Evolutionary conservation across 108 stramenopile species (phyloP).

Genomic region (Aurantiochytrium sp.): DNA sequence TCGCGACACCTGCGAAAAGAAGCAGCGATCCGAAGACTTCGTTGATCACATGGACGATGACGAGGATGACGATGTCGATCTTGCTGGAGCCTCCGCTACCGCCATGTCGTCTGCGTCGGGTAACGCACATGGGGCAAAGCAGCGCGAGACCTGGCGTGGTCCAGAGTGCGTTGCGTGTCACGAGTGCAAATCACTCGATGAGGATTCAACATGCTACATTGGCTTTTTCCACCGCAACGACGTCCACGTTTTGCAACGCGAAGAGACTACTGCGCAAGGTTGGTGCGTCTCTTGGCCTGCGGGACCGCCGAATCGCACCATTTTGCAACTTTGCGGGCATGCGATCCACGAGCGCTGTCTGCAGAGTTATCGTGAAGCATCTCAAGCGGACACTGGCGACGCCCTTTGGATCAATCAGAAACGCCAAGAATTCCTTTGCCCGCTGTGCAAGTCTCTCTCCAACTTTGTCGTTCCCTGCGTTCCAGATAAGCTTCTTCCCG

Average conservation of each 20-base stretch:
- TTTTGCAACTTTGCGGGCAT: slow-evolving; percentile 74
- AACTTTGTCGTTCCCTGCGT: slow-evolving; percentile 84
- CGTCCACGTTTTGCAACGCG: background rate
- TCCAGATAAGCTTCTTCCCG: slow-evolving; percentile 9
- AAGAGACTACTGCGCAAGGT: background rate
- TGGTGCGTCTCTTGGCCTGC: background rate
- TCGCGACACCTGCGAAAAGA: background rate
- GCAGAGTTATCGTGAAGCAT: slow-evolving; percentile 69
- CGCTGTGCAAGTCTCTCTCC: slow-evolving; percentile 87
- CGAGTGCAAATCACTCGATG: background rate
- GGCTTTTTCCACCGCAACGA: background rate
- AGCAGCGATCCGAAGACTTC: background rate
- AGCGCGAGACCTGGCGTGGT: background rate
- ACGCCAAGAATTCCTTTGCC: slow-evolving; percentile 87
- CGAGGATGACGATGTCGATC: background rate
- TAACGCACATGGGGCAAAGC: background rate
- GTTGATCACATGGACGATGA: background rate
- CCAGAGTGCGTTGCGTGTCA: slow-evolving; percentile 4
- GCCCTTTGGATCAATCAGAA: slow-evolving; percentile 66
- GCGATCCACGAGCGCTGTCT: slow-evolving; percentile 87
- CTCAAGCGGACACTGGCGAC: slow-evolving; percentile 66
- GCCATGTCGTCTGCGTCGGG: background rate
- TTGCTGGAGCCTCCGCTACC: background rate
- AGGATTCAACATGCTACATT: background rate
- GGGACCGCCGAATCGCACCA: slow-evolving; percentile 30